Conservation (phyloP, 106 monocot species). For the Allium cepa region DNA sequence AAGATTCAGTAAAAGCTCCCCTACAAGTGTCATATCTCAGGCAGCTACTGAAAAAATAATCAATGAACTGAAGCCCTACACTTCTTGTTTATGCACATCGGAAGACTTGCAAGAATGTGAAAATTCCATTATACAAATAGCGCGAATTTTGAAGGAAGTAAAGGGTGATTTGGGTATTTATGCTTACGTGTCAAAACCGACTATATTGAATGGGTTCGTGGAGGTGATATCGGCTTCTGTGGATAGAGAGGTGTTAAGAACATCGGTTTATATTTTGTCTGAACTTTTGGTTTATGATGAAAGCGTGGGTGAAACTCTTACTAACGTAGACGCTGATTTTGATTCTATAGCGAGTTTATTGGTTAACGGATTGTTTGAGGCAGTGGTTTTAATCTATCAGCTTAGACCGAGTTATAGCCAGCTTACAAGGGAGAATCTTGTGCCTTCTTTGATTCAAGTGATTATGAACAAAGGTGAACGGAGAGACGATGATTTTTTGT, state of each 20-base stretch:
- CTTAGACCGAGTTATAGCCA: slow-evolving; percentile 31
- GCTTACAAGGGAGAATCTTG: slow-evolving; percentile 21
- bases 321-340: slow-evolving; percentile 21
- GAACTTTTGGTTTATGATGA: slow-evolving; percentile 28
- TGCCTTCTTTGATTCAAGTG: slow-evolving; percentile 34
- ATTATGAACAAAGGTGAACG: slow-evolving; percentile 21
- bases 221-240: slow-evolving; percentile 41
- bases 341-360: slow-evolving; percentile 33
- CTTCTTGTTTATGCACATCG: slow-evolving; percentile 39
- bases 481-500: slow-evolving; percentile 17
- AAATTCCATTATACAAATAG: slow-evolving; percentile 26
- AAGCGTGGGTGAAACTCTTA: slow-evolving; percentile 23
- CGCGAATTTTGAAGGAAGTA: slow-evolving; percentile 31
- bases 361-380: slow-evolving; percentile 36
- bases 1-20: slow-evolving; percentile 24
- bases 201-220: slow-evolving; percentile 34
- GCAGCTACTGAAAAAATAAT: slow-evolving; percentile 33
- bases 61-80: slow-evolving; percentile 31
- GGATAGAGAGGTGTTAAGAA: slow-evolving; percentile 30
- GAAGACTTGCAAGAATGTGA: slow-evolving; percentile 52
- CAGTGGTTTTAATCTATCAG: slow-evolving; percentile 28
- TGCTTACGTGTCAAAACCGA: slow-evolving; percentile 24
- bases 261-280: slow-evolving; percentile 30
- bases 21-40: slow-evolving; percentile 42
- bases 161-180: slow-evolving; percentile 18